Evolutionary conservation across 2,329 filamentous ascomycete species (phyloP), one percentile per base, ranked within the genome.

Genomic region (Aureobasidium vineae): DNA sequence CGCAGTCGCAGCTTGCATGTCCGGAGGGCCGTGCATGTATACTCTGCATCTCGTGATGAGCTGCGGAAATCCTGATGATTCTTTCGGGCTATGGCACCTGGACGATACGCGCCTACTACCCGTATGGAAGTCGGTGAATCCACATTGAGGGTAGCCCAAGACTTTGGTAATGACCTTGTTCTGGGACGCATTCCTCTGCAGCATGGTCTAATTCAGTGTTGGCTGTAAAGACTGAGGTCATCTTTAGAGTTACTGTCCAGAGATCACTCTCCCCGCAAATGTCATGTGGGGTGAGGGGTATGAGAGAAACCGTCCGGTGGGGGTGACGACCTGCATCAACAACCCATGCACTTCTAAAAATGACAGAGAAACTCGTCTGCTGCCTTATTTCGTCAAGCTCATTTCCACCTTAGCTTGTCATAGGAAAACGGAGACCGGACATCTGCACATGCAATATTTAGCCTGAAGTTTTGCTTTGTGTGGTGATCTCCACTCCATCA

Each of bases 21-120:
- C 26, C 57, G 57, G 5, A 49, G 40, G 43, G 8, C 43, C 57
- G 43, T 49, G 57, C 57, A 61, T 47, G 41, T 36, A 61, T 16
- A 31, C 33, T 56, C 33, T 59, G 54, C 23, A 45, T 59, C 40
- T 45, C 40, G 19, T 33, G 54, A 31, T 31, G 40, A 7, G 26
- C 8, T 41, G 13, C 16, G 54, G 26, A 21, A 59, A 40, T 19
- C 21, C 15, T 40, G 36, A 38, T 59, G 38, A 21, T 28, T 21
- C 28, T 1, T 28, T 26, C 23, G 15, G 8, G 8, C 28, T n/a
- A 21, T 26, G 15, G 13, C 13, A 15, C 26, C 19, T 43, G 23
- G 15, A 41, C 10, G 41, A 57, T 41, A 36, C 33, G 36, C 28
- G 36, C 36, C n/a, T 21, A 43, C 16, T 4, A 15, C 16, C 8